These are phyloP conservation scores for Penicillium simplicissimum DNA, from an alignment of 495 filamentous ascomycete genomes.

Conservation along the genomic window DNA sequence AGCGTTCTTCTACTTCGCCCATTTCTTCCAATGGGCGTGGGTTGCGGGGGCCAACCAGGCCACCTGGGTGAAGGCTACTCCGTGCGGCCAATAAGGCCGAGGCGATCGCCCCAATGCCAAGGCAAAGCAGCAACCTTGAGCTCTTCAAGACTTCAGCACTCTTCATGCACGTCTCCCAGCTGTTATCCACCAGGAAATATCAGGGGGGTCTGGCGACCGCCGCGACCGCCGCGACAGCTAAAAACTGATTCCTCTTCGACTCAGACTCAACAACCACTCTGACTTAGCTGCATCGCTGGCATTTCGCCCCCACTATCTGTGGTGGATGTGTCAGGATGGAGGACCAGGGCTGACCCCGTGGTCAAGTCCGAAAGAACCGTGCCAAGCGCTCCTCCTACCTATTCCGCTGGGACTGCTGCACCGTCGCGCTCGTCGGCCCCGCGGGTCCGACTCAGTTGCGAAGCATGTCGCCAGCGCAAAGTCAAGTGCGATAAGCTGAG, in stretches of 20 bases:
- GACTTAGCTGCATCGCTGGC: not conserved
- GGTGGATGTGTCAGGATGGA: slow-evolving; percentile 17
- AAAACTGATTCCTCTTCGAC: not conserved
- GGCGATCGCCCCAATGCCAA: not conserved
- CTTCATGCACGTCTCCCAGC: not conserved
- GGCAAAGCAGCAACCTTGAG: not conserved
- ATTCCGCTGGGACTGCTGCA: not conserved
- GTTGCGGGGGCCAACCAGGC: not conserved
- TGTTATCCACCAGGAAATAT: not conserved
- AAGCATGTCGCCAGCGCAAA: slow-evolving; percentile 69
- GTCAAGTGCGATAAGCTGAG: slow-evolving; percentile 75
- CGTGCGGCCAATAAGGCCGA: not conserved
- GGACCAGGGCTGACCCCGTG: slow-evolving; percentile 14
- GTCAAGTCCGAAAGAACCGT: slow-evolving; percentile 9
- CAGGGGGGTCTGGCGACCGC: not conserved
- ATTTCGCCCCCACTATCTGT: not conserved
- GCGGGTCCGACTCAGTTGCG: slow-evolving; percentile 37
- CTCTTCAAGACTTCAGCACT: not conserved
- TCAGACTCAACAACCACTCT: not conserved
- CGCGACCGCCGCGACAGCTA: not conserved
- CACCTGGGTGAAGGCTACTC: too few species aligned
- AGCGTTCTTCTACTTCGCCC: not conserved
- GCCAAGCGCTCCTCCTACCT: not conserved
- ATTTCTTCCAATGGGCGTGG: not conserved
- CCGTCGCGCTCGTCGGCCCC: slow-evolving; percentile 27